phyloP scores from a whole-genome alignment of 352 stramenopile genomes.

The Elongisporangium anandrum region DNA sequence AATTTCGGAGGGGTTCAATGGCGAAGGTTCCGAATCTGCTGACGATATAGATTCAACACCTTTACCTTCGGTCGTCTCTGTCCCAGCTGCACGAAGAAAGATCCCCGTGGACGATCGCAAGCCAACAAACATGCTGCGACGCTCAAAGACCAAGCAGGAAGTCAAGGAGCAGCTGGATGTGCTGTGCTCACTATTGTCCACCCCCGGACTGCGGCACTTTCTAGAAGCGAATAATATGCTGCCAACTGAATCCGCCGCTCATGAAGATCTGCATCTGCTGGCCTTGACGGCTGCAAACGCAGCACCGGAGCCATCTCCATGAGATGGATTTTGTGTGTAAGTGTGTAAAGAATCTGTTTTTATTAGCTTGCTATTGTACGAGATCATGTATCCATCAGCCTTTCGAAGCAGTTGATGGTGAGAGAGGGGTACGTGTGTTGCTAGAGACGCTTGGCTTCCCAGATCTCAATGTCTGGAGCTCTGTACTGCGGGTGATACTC shows the following conservation, averaged over 20 bases:
- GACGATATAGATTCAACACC: constrained; percentile 13
- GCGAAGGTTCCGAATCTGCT: constrained; percentile 26
- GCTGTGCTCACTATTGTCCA: constrained; percentile 80
- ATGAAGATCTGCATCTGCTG: constrained; percentile 74
- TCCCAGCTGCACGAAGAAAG: constrained; percentile 7
- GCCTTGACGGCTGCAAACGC: constrained; percentile 42
- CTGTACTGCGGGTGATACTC: constrained; percentile 75
- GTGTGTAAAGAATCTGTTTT: neutral
- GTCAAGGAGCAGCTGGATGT: constrained; percentile 59
- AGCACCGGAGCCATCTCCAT: neutral
- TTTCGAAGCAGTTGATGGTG: neutral
- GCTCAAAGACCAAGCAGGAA: constrained; percentile 10
- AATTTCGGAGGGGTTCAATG: constrained; percentile 31
- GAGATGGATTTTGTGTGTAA: neutral
- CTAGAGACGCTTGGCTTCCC: constrained; percentile 34
- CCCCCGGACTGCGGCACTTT: constrained; percentile 56
- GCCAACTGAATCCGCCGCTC: constrained; percentile 18
- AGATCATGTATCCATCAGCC: neutral
- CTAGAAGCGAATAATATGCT: constrained; percentile 61
- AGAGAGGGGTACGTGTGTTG: neutral
- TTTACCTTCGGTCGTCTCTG: constrained; percentile 2
- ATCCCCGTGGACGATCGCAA: neutral
- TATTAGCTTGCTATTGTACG: constrained; percentile 3
- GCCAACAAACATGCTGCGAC: neutral
- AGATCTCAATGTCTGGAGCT: constrained; percentile 89